Evolutionary conservation across 768 basidiomycete species (phyloP).

Genomic region (Rhodosporidiobolus odoratus): DNA sequence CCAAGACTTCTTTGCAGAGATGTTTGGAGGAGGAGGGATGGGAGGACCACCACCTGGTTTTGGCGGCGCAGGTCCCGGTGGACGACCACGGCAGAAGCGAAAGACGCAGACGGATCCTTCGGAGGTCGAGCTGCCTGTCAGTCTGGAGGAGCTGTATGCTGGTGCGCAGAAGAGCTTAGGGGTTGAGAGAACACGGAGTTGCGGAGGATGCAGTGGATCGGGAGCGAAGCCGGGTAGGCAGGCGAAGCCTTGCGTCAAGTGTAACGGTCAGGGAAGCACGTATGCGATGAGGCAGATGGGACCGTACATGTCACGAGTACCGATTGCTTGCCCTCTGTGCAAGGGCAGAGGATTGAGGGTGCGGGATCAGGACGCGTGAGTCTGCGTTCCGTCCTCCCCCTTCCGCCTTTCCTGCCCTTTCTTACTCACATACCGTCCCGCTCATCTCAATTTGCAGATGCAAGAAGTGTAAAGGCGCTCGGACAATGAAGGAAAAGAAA

Average conservation of each 20-base stretch:
- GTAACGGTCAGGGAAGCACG: constrained; percentile 60
- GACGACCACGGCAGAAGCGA: constrained; percentile 44
- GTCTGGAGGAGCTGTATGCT: constrained; percentile 85
- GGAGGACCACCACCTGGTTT: constrained; percentile 20
- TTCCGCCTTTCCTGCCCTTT: neutral
- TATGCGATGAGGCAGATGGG: constrained; percentile 25
- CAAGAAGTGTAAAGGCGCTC: constrained; percentile 89
- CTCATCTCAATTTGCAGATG: constrained; percentile 55
- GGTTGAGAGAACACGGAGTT: constrained; percentile 78
- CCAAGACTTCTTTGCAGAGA: constrained; percentile 61
- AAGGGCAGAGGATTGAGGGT: constrained; percentile 59
- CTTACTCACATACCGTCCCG: neutral
- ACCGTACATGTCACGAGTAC: constrained; percentile 5
- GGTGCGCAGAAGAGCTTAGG: constrained; percentile 84
- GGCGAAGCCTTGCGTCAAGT: constrained; percentile 70
- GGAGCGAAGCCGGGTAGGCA: constrained; percentile 81
- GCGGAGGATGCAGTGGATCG: constrained; percentile 77
- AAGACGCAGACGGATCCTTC: constrained; percentile 47
- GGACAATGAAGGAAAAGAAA: constrained; percentile 78
- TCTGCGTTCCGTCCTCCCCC: constrained; percentile 3
- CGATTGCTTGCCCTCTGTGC: constrained; percentile 61
- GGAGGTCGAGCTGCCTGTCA: constrained; percentile 68
- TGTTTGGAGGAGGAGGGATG: constrained; percentile 21
- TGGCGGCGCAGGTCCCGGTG: constrained; percentile 37
- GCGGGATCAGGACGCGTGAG: constrained; percentile 76